Evolutionary conservation across 371 early-diverging fungal species (phyloP).

Genomic region (Circinella umbellata): DNA sequence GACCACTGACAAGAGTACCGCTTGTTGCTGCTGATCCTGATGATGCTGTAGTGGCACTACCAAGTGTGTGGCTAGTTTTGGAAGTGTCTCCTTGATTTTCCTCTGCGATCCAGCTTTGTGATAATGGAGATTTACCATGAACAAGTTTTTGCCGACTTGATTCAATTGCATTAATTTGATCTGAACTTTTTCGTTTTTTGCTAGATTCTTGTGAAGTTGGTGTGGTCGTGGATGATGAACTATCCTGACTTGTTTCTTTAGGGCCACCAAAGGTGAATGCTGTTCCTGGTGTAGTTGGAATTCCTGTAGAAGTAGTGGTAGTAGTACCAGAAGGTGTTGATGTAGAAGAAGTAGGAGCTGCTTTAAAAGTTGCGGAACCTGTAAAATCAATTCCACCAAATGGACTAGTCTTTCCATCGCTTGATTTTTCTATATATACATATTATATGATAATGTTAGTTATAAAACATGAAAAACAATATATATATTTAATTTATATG

Average conservation of each 20-base stretch:
- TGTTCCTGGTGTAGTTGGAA: not conserved
- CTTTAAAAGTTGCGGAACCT: not conserved
- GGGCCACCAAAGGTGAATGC: not conserved
- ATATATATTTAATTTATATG: too few species aligned
- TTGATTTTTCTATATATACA: not conserved
- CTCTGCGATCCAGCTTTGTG: constrained; percentile 13
- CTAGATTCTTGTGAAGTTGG: not conserved
- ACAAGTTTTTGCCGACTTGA: constrained; percentile 2
- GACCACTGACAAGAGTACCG: not conserved
- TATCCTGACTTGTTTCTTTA: too few species aligned
- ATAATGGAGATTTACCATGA: constrained; percentile 15
- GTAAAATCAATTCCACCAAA: constrained; percentile 1
- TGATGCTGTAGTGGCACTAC: too few species aligned
- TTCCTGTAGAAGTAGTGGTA: not conserved
- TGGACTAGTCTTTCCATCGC: not conserved
- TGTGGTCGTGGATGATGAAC: not conserved
- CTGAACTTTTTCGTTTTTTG: constrained; percentile 4
- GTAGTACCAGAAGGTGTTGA: not conserved
- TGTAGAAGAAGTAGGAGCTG: not conserved
- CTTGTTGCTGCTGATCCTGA: not conserved
- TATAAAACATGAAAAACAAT: not conserved
- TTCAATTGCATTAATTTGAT: not conserved
- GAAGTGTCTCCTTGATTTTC: not conserved
- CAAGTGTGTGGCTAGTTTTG: not conserved
- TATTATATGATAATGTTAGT: not conserved